These are phyloP conservation scores for Talaromyces sp. DNA, from an alignment of 2,329 filamentous ascomycete genomes.

Conservation along the genomic window DNA sequence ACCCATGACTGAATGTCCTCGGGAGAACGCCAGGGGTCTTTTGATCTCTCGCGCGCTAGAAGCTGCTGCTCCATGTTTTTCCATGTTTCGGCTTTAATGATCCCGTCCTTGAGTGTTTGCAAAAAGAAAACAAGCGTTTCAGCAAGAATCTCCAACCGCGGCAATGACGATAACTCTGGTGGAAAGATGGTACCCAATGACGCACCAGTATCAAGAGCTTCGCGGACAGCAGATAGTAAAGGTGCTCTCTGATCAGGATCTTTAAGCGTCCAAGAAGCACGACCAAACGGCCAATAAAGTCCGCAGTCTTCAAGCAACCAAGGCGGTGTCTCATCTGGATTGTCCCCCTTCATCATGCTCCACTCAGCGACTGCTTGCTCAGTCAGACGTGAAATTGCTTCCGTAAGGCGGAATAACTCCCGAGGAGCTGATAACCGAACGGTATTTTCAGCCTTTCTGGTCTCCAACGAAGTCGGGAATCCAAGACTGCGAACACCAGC, in stretches of 20 bases:
- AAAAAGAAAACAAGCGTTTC: conserved; percentile 75
- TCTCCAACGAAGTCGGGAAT: conserved; percentile 26
- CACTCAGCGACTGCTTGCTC: conserved; percentile 62
- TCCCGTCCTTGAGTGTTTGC: conserved; percentile 70
- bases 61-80: conserved; percentile 62
- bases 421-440: conserved; percentile 74
- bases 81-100: conserved; percentile 72
- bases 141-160: conserved; percentile 72
- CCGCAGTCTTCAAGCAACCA: conserved; percentile 52
- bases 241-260: conserved; percentile 43
- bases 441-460: conserved; percentile 40
- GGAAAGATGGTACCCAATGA: conserved; percentile 62
- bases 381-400: conserved; percentile 65
- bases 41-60: conserved; percentile 50
- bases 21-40: conserved; percentile 45
- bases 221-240: conserved; percentile 49
- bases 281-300: conserved; percentile 60
- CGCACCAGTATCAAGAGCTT: conserved; percentile 71
- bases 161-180: conserved; percentile 60
- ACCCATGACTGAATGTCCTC: conserved; percentile 62
- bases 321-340: conserved; percentile 42
- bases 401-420: conserved; percentile 85
- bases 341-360: conserved; percentile 55
- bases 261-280: conserved; percentile 49
- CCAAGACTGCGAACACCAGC: conserved; percentile 68